Evolutionary conservation across 495 filamentous ascomycete species (phyloP), one percentile per base, ranked within the genome.

Genomic region (Penicillium angulare): DNA sequence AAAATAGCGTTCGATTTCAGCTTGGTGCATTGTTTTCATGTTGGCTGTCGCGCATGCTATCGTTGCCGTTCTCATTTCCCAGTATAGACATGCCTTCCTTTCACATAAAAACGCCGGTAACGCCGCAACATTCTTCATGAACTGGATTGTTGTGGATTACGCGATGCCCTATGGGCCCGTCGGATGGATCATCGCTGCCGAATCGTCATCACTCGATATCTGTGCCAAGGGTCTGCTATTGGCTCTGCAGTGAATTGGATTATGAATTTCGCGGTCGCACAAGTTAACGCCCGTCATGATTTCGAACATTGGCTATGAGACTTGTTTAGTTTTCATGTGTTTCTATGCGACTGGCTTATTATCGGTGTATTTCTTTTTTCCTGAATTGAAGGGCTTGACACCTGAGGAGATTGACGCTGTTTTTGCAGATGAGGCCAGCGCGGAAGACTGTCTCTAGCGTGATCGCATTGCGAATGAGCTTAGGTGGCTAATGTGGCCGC

Each of bases 11-110:
- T 31, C 27, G 13, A 31, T 31, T 6, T 31, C 27, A 31, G 27
- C 27, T 6, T 31, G 27, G 27, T 31, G 81, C 21, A 53, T 70
- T 24, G 76, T 92, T 50, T 92, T 93, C 71, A 82, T 87, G 34
- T 56, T 92, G 88, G 84, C 76, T 23, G 59, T 61, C 33, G 69
- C 82, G 50, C 68, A 72, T 36, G 52, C 74, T 44, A 57, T 77
- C 36, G 65, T 75, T 9, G 70, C 63, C n/a, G 59, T 57, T 7
- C 54, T 74, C 16, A 63, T 68, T 34, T 71, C 63, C 49, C 36
- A 61, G 1, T 74, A 62, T 45, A 46, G 67, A 43, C 40, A 61
- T 40, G 40, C 67, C 24, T 74, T 68, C 69, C 34, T 56, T 36
- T 26, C 41, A 41, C 49, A 57, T 35, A 52, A 59, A 17, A 13